Percentiles rank a stretch among this genome's conserved stretches.
Conservation (phyloP, 352 stramenopile genomes). For the Nothophytophthora sp. region DNA sequence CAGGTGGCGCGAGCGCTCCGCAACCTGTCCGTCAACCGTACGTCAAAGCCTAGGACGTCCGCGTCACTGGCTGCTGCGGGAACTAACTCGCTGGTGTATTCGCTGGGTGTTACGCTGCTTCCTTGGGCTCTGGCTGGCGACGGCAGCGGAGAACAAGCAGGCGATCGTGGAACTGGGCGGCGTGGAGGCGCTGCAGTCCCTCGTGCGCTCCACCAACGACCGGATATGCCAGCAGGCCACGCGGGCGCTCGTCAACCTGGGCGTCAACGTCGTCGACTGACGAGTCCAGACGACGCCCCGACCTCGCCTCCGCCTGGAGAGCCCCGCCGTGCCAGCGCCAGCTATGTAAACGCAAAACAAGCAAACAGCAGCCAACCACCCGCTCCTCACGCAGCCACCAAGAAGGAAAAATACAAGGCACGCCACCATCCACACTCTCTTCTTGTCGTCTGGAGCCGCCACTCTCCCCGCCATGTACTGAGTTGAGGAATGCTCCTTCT, state of each 20-base stretch:
- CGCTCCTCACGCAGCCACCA: too few species aligned
- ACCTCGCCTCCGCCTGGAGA: slow-evolving; percentile 1
- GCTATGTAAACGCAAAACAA: too few species aligned
- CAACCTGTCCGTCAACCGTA: slow-evolving; percentile 94
- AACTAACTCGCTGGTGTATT: background rate
- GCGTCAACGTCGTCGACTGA: slow-evolving; percentile 82
- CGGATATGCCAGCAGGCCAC: slow-evolving; percentile 90
- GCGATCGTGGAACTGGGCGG: slow-evolving; percentile 83
- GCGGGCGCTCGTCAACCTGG: slow-evolving; percentile 88
- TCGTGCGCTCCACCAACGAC: slow-evolving; percentile 82
- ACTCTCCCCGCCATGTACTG: too few species aligned
- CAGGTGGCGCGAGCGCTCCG: slow-evolving; percentile 91
- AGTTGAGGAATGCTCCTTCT: too few species aligned
- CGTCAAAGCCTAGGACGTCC: too few species aligned
- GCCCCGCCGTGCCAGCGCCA: background rate
- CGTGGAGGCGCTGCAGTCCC: slow-evolving; percentile 77
- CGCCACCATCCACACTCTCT: too few species aligned
- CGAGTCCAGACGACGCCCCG: background rate
- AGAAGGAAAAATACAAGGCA: too few species aligned
- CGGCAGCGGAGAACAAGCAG: slow-evolving; percentile 90
- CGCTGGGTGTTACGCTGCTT: too few species aligned
- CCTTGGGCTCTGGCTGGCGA: too few species aligned
- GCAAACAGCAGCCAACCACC: too few species aligned
- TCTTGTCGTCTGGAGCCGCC: too few species aligned
- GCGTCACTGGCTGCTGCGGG: too few species aligned